Evolutionary conservation across 2,329 filamentous ascomycete species (phyloP), one percentile per base, ranked within the genome.

Genomic region (Aspergillus ochraceus): DNA sequence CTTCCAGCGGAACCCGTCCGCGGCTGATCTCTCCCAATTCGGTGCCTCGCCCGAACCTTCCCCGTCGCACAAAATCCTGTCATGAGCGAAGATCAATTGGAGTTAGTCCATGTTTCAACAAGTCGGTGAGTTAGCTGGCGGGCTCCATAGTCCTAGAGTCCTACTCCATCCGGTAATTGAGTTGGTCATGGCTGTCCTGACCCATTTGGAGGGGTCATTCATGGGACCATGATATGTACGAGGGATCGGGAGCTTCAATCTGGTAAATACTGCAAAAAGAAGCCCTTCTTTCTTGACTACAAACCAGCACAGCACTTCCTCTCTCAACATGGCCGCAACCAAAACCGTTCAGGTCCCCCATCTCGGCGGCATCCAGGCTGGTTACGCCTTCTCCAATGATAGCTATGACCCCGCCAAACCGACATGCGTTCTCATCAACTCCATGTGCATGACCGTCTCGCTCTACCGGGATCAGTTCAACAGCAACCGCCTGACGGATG

Each of bases 381-480:
- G 76, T 24, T 84, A 83, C 66, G 76, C 79, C 55, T 77, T 80
- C 67, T 71, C 78, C 57, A 73, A 75, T 12, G 52, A 64, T 32
- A 75, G 81, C 58, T 73, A 71, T 42, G 83, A 88, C 72, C 68
- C 79, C 4, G 69, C 72, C 32, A 84, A 84, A 65, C 82, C 82
- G 4, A 85, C 82, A 0, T 70, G 82, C 17, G 74, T 84, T 5
- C 71, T 84, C 11, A 72, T 84, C 59, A 83, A 85, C 65, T 79
- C 77, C 26, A 83, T 85, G 70, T 80, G 76, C 46, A 84, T 79
- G n/a, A 76, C 77, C 0, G 75, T 77, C 0, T 76, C 80, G 4
- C 75, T 84, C 0, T 82, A 78, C 67, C 63, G 65, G 1, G 58
- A 67, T 11, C 79, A 81, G 59, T 80, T 76, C 58, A 64, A 68